Conservation (phyloP, 176 grass and related monocot genomes). For the Cymbopogon citratus region DNA sequence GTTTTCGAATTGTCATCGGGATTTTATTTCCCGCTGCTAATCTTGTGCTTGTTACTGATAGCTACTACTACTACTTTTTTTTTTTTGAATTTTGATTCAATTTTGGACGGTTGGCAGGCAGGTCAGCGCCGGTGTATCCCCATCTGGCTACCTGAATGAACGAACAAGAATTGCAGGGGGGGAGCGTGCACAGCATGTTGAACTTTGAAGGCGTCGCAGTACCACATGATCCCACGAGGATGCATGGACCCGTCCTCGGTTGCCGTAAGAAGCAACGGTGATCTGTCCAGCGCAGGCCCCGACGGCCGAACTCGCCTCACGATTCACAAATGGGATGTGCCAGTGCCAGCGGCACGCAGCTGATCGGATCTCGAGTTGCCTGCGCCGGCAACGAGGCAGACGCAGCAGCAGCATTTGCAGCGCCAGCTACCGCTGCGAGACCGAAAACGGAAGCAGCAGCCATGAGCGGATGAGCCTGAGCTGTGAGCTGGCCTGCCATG, state of each 20-base stretch:
- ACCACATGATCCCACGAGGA: background rate
- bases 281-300: slow-evolving; percentile 11
- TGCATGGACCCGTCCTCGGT: background rate
- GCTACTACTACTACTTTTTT: too few relatives aligned
- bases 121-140: background rate
- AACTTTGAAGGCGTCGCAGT: background rate
- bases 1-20: background rate
- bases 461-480: background rate
- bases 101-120: background rate
- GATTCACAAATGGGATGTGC: background rate
- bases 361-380: slow-evolving; percentile 9
- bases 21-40: background rate
- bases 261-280: slow-evolving; percentile 5
- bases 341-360: background rate
- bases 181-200: background rate
- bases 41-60: background rate
- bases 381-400: background rate
- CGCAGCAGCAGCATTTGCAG: background rate
- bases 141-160: background rate
- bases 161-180: background rate
- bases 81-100: background rate
- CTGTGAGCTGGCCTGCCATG: background rate
- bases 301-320: slow-evolving; percentile 3
- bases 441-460: background rate
- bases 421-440: background rate